phyloP scores from a whole-genome alignment of 1,284 basidiomycete species.

The Peniophora sp. region DNA sequence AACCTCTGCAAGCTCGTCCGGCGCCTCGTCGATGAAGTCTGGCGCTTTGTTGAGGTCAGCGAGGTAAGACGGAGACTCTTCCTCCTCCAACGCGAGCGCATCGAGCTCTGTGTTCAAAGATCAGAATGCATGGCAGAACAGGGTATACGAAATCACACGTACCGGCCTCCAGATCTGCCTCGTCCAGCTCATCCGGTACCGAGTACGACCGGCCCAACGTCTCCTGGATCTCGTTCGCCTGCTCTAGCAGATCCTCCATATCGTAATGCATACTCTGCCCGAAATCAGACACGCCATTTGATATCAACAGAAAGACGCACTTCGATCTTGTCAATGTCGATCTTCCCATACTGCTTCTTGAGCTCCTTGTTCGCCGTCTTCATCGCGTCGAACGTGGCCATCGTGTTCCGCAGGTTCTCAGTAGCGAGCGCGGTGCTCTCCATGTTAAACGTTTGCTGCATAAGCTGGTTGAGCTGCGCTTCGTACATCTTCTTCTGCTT shows the following conservation, averaged over 20 bases:
- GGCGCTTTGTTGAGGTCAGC: constrained; percentile 79
- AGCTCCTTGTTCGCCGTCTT: constrained; percentile 96
- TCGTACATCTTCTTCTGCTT: constrained; percentile 99
- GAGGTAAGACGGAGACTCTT: constrained; percentile 83
- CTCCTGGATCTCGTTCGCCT: constrained; percentile 97
- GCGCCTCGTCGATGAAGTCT: constrained; percentile 85
- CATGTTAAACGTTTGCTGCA: constrained; percentile 99
- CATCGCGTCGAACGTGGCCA: constrained; percentile 99
- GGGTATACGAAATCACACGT: constrained; percentile 21
- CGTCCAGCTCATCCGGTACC: constrained; percentile 96
- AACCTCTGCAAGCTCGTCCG: constrained; percentile 60
- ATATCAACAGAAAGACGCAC: constrained; percentile 32
- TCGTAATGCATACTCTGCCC: constrained; percentile 86
- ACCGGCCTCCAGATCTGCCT: constrained; percentile 96
- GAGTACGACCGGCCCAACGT: constrained; percentile 89
- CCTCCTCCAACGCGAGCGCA: constrained; percentile 79
- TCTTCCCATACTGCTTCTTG: constrained; percentile 94
- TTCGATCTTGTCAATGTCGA: constrained; percentile 98
- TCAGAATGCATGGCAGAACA: constrained; percentile 2
- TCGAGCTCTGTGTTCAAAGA: constrained; percentile 63
- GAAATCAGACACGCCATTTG: not conserved
- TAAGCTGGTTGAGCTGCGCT: constrained; percentile 81
- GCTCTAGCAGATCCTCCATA: constrained; percentile 97
- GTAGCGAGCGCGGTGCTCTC: constrained; percentile 94
- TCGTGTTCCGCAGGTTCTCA: constrained; percentile 96